Percentiles rank a stretch among this genome's conserved stretches.
Conservation (phyloP, 176 grass and related monocot genomes). For the Calamus simplicifolius region DNA sequence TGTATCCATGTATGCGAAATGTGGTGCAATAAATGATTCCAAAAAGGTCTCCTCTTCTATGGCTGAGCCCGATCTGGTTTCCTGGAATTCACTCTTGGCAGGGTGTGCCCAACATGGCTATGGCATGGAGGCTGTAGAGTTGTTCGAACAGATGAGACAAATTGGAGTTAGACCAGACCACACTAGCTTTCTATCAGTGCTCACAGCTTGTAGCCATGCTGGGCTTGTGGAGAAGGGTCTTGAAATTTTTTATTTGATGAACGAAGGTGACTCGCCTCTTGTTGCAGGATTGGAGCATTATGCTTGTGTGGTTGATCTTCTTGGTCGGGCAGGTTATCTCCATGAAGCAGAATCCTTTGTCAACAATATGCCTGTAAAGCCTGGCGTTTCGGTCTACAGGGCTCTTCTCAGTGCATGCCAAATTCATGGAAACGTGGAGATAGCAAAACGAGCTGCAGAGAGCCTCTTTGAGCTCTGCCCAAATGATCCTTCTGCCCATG, state of each 20-base stretch:
- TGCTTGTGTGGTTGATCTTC: slow-evolving; percentile 34
- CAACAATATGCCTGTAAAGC: slow-evolving; percentile 24
- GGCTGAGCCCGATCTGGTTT: slow-evolving; percentile 24
- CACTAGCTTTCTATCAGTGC: slow-evolving; percentile 29
- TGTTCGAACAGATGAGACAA: slow-evolving; percentile 33
- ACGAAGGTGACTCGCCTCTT: not conserved
- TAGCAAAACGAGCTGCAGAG: slow-evolving; percentile 1
- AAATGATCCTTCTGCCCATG: slow-evolving; percentile 27
- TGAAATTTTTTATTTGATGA: slow-evolving; percentile 22
- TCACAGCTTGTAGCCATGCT: slow-evolving; percentile 29
- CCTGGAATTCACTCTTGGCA: slow-evolving; percentile 29
- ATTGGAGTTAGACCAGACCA: slow-evolving; percentile 16
- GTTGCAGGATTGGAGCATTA: slow-evolving; percentile 27
- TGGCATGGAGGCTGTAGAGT: slow-evolving; percentile 19
- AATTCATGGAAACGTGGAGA: slow-evolving; percentile 33
- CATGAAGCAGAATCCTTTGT: slow-evolving; percentile 26
- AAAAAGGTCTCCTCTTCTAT: slow-evolving; percentile 11
- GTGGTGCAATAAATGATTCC: slow-evolving; percentile 23
- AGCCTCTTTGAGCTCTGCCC: slow-evolving; percentile 25
- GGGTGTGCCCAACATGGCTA: slow-evolving; percentile 30
- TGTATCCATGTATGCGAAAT: slow-evolving; percentile 29
- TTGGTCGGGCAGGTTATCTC: slow-evolving; percentile 34
- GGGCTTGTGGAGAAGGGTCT: slow-evolving; percentile 29
- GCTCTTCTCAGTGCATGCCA: slow-evolving; percentile 26
- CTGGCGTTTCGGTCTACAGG: slow-evolving; percentile 25